Percentiles rank a stretch among this genome's conserved stretches.
Evolutionary conservation across 202 grass and related monocot genomes (phyloP).

Genomic region (Carex sylvatica): DNA sequence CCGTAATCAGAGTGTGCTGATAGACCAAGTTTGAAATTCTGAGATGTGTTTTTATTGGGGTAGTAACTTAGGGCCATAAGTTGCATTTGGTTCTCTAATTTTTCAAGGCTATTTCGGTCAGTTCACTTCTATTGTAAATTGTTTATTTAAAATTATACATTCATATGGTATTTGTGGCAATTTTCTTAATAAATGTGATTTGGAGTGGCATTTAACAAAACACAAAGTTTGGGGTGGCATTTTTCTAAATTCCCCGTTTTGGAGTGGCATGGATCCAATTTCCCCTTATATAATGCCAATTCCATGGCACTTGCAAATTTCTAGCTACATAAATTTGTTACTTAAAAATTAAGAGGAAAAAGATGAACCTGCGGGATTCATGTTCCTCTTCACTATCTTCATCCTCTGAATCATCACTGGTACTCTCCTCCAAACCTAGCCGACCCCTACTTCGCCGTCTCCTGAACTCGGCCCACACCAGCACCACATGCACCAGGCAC

Average conservation of each 20-base stretch:
- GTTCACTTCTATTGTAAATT: too few relatives aligned
- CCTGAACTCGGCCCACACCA: slow-evolving; percentile 55
- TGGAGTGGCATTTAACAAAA: too few relatives aligned
- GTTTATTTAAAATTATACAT: too few relatives aligned
- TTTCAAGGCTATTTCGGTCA: neutral
- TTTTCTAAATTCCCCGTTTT: too few relatives aligned
- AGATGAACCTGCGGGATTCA: neutral
- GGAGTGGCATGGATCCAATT: too few relatives aligned
- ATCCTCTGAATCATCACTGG: slow-evolving; percentile 29
- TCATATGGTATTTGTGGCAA: too few relatives aligned
- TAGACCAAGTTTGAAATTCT: slow-evolving; percentile 38
- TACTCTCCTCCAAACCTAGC: neutral
- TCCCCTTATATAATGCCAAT: neutral
- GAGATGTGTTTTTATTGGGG: slow-evolving; percentile 29
- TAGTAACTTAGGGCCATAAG: slow-evolving; percentile 66
- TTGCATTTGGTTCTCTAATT: slow-evolving; percentile 61
- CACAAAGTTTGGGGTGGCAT: too few relatives aligned
- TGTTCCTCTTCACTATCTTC: slow-evolving; percentile 28
- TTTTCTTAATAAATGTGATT: too few relatives aligned
- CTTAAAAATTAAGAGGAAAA: too few relatives aligned
- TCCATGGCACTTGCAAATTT: neutral
- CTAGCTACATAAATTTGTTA: neutral
- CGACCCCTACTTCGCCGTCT: neutral
- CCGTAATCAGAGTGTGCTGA: slow-evolving; percentile 68
- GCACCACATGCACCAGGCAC: slow-evolving; percentile 78